Conservation (phyloP, 176 grass and related monocot species). For the Rhipidocladum racemiflorum region DNA sequence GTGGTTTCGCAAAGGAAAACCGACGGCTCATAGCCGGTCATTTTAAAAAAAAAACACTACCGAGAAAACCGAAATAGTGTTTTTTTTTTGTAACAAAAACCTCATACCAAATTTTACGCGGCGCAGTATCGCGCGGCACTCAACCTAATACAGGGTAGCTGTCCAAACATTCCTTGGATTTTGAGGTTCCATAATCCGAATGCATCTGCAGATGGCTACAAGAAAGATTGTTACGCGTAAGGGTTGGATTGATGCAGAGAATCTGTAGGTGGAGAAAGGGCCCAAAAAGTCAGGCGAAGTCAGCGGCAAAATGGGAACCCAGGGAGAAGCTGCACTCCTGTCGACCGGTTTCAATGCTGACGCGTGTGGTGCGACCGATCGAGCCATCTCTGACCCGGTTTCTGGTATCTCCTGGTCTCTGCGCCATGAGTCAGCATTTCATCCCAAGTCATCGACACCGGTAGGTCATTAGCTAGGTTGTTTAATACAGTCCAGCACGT, state of each 20-base stretch:
- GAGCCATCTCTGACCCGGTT: neutral
- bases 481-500: neutral
- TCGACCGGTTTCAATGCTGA: neutral
- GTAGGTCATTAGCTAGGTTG: neutral
- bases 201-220: neutral
- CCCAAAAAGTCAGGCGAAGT: neutral
- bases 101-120: no score
- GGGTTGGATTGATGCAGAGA: neutral
- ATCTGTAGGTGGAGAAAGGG: neutral
- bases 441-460: neutral
- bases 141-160: no score
- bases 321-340: neutral
- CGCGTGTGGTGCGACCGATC: neutral
- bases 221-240: neutral
- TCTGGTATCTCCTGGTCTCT: neutral
- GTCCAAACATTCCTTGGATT: neutral
- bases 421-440: neutral
- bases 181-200: neutral
- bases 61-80: no score
- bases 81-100: no score
- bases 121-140: no score
- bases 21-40: no score
- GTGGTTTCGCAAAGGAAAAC: no score
- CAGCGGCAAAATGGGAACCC: constrained; percentile 14
- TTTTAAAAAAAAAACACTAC: no score